These are phyloP conservation scores for Neoascochyta sp. DNA, from an alignment of 2,329 filamentous ascomycete genomes.

Conservation along the genomic window DNA sequence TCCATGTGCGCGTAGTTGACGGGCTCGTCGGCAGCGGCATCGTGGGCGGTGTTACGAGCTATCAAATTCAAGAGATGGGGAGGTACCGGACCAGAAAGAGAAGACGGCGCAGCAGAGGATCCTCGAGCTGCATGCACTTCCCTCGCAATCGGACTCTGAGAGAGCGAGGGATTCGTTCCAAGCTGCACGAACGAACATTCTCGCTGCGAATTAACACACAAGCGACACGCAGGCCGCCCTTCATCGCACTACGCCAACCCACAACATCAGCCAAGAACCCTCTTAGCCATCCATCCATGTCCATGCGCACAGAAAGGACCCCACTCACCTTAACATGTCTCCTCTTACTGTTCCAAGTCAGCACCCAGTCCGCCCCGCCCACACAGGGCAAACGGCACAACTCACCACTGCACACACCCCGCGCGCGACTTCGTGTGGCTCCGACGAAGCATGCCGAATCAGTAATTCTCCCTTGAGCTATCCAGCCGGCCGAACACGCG, in stretches of 20 bases:
- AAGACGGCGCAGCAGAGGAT: too few species aligned
- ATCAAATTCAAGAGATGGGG: too few species aligned
- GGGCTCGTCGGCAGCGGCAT: constrained; percentile 2
- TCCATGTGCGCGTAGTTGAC: constrained; percentile 39
- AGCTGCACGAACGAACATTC: too few species aligned
- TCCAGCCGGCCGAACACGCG: constrained; percentile 10
- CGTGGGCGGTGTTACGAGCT: background rate
- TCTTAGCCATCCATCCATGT: too few species aligned
- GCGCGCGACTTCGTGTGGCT: constrained; percentile 21
- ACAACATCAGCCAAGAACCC: too few species aligned
- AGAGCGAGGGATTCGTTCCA: too few species aligned
- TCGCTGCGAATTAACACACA: constrained; percentile 15
- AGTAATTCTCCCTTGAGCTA: too few species aligned
- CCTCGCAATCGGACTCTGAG: too few species aligned
- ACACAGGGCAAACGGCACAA: background rate
- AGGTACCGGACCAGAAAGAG: too few species aligned
- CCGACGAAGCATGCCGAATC: constrained; percentile 18
- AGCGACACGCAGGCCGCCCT: constrained; percentile 13
- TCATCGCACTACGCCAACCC: constrained; percentile 24
- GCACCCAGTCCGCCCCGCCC: too few species aligned
- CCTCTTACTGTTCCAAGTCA: constrained; percentile 18
- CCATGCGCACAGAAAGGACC: too few species aligned
- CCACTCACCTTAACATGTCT: constrained; percentile 16
- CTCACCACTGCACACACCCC: constrained; percentile 19
- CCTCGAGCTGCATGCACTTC: too few species aligned